Conservation (phyloP, 2,329 filamentous ascomycete species). For the Fusarium longipes region DNA sequence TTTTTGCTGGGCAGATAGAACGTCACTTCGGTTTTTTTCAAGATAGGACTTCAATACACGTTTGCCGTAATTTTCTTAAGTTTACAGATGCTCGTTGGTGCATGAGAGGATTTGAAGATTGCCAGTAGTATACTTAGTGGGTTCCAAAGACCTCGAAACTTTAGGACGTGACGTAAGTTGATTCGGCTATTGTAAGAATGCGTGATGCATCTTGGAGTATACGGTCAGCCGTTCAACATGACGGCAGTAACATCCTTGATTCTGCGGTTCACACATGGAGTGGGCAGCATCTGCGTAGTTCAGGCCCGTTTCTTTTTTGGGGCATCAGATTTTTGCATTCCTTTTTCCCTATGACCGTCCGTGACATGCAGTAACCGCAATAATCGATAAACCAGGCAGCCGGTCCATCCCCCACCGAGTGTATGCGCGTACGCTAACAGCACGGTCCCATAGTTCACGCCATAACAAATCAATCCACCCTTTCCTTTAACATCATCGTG, state of each 20-base stretch:
- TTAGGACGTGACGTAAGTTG: slow-evolving; percentile 4
- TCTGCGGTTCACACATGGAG: slow-evolving; percentile 20
- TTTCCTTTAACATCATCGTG: slow-evolving; percentile 40
- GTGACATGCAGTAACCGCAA: slow-evolving; percentile 59
- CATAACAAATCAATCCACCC: slow-evolving; percentile 37
- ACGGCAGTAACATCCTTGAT: not conserved
- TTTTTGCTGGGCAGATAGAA: slow-evolving; percentile 1
- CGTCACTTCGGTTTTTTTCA: slow-evolving; percentile 7
- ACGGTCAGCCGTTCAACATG: not conserved
- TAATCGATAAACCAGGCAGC: slow-evolving; percentile 54
- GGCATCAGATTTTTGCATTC: slow-evolving; percentile 55
- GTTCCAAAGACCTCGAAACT: not conserved
- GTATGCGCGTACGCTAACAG: slow-evolving; percentile 27
- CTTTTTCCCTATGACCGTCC: slow-evolving; percentile 61
- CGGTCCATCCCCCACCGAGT: slow-evolving; percentile 47
- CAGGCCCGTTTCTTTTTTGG: slow-evolving; percentile 43
- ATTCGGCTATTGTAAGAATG: slow-evolving; percentile 15
- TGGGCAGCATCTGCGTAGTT: slow-evolving; percentile 28
- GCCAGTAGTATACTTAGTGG: too few species aligned
- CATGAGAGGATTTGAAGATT: not conserved
- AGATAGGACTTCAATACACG: slow-evolving; percentile 9
- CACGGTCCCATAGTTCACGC: slow-evolving; percentile 39
- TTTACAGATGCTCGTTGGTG: not conserved
- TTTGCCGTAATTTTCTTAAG: not conserved
- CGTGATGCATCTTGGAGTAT: not conserved